A percentile compares a stretch with the other conserved stretches of the same genome.
Evolutionary conservation across 2,329 filamentous ascomycete species (phyloP).

Genomic region (Didymella pinodella): DNA sequence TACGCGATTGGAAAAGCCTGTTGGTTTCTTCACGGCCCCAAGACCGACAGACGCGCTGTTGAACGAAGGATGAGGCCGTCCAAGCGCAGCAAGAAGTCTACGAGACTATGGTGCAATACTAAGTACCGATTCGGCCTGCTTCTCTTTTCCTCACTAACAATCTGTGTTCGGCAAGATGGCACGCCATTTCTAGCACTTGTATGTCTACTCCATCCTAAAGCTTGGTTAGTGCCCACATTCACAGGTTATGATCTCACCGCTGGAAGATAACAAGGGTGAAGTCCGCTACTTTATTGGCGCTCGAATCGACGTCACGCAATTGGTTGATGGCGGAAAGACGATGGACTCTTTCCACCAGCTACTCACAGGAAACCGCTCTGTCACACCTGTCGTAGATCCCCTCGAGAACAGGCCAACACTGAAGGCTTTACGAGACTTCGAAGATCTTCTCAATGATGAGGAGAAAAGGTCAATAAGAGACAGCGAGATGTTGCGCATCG

Average conservation of each 20-base stretch:
- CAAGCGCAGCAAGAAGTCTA: slow-evolving; percentile 69
- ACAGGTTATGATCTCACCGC: slow-evolving; percentile 66
- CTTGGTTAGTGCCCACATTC: not conserved
- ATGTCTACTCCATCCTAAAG: not conserved
- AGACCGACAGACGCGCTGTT: slow-evolving; percentile 69
- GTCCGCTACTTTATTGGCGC: slow-evolving; percentile 75
- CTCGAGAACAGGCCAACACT: slow-evolving; percentile 31
- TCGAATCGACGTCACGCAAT: slow-evolving; percentile 72
- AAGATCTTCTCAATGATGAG: slow-evolving; percentile 46
- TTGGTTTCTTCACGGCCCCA: slow-evolving; percentile 76
- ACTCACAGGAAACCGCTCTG: slow-evolving; percentile 36
- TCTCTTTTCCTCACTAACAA: slow-evolving; percentile 4
- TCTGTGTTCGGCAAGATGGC: slow-evolving; percentile 67
- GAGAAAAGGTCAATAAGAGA: slow-evolving; percentile 62
- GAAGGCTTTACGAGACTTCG: slow-evolving; percentile 35
- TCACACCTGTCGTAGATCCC: slow-evolving; percentile 21
- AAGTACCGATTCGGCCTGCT: slow-evolving; percentile 12
- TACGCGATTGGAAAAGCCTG: slow-evolving; percentile 79
- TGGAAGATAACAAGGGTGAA: slow-evolving; percentile 69
- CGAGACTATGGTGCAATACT: slow-evolving; percentile 78
- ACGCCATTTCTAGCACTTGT: slow-evolving; percentile 76
- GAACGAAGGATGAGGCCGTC: slow-evolving; percentile 65
- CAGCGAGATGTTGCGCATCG: slow-evolving; percentile 67
- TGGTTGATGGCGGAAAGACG: slow-evolving; percentile 70
- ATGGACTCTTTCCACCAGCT: slow-evolving; percentile 67